Percentiles rank a stretch among this genome's conserved stretches.
Conservation (phyloP, 2,329 filamentous ascomycete species). For the Herpotrichia juniperi region DNA sequence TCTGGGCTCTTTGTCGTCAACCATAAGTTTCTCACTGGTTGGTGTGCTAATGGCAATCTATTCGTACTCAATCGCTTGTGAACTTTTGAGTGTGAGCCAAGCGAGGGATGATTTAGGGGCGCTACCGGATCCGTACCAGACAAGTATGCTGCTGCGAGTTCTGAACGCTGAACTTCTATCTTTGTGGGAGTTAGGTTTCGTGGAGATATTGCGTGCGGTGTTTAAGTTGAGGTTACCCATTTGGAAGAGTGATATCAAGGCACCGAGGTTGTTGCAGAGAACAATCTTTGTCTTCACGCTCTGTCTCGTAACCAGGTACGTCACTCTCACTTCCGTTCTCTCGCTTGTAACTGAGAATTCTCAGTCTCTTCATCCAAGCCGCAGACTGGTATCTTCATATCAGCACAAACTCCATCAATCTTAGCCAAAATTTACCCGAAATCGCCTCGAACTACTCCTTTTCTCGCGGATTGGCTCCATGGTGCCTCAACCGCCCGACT, state of each 20-base stretch:
- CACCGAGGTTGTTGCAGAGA: neutral
- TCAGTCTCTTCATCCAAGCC: conserved; percentile 8
- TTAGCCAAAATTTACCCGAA: neutral
- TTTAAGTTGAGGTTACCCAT: neutral
- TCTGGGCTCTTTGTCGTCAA: conserved; percentile 5
- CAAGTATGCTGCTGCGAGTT: conserved; percentile 4
- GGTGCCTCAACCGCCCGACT: conserved; percentile 7
- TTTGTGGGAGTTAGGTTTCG: neutral
- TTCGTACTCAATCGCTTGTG: neutral
- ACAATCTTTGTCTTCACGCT: neutral
- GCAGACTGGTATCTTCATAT: conserved; percentile 12
- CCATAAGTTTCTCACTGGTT: conserved; percentile 4
- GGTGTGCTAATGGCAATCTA: conserved; percentile 6
- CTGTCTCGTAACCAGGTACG: neutral
- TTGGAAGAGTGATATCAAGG: neutral
- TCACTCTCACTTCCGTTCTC: neutral
- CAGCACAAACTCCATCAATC: neutral
- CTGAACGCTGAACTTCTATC: conserved; percentile 6
- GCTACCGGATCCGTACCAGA: conserved; percentile 7
- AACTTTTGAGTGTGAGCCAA: neutral
- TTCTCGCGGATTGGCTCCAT: conserved; percentile 5
- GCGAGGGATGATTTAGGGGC: neutral
- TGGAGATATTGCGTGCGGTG: neutral
- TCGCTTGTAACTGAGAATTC: neutral
- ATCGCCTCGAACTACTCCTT: neutral